Percentiles rank a stretch among this genome's conserved stretches.
Conservation (phyloP, 2,329 filamentous ascomycete genomes). For the Colletotrichum tamarilloi region DNA sequence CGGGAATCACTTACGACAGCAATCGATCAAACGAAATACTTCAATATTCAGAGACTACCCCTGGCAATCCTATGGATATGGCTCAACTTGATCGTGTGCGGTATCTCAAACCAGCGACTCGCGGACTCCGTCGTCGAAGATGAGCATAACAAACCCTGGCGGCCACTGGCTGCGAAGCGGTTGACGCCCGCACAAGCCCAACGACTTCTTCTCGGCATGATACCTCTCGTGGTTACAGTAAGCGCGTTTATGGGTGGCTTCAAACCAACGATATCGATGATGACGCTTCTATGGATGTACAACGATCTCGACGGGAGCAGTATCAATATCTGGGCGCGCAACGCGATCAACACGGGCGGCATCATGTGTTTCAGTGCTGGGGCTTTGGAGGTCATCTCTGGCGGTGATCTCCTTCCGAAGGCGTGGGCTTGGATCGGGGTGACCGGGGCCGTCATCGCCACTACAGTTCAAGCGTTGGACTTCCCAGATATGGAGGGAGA, state of each 20-base stretch:
- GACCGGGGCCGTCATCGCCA: slow-evolving; percentile 39
- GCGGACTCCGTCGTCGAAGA: slow-evolving; percentile 41
- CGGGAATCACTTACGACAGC: not conserved
- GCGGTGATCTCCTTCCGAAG: slow-evolving; percentile 18
- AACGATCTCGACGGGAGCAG: slow-evolving; percentile 44
- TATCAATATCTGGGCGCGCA: slow-evolving; percentile 38
- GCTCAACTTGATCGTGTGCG: slow-evolving; percentile 42
- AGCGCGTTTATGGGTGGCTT: slow-evolving; percentile 35
- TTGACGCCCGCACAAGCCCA: slow-evolving; percentile 41
- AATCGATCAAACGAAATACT: not conserved
- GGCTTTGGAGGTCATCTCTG: slow-evolving; percentile 36
- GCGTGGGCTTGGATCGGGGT: slow-evolving; percentile 39
- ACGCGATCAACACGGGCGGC: slow-evolving; percentile 42
- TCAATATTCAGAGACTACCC: not conserved
- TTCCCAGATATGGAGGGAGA: slow-evolving; percentile 42
- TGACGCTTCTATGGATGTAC: slow-evolving; percentile 44
- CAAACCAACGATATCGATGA: slow-evolving; percentile 38
- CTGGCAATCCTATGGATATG: slow-evolving; percentile 40
- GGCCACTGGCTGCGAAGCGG: slow-evolving; percentile 40
- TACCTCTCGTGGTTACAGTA: slow-evolving; percentile 36
- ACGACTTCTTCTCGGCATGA: slow-evolving; percentile 38
- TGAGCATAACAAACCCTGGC: slow-evolving; percentile 46
- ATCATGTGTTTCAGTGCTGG: slow-evolving; percentile 45
- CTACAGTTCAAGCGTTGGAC: slow-evolving; percentile 44
- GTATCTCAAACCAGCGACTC: slow-evolving; percentile 44